Evolutionary conservation across 495 filamentous ascomycete species (phyloP), one percentile per base, ranked within the genome.

Genomic region (Trichoderma erinaceum): DNA sequence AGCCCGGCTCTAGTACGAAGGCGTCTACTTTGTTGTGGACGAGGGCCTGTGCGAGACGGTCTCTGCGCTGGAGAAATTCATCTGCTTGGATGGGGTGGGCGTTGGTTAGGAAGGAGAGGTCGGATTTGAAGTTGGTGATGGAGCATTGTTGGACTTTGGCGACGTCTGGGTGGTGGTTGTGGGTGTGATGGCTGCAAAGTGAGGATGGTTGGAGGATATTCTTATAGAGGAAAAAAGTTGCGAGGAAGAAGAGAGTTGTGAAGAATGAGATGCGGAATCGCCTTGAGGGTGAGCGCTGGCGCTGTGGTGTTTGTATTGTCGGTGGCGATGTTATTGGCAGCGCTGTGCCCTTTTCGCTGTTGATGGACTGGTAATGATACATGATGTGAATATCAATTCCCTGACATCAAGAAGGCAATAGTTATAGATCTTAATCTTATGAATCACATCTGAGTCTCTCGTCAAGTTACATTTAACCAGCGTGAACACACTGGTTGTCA

Each of bases 1-100:
- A 87, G 0, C 84, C 83, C 11, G 85, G 85, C 67, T 86, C 84
- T 8, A 85, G 69, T 5, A 85, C 75, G 66, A 86, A 85, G 2
- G 81, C 82, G 71, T 85, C 81, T 4, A 76, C 76, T 0, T 70
- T 73, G 32, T 79, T 77, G 8, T 73, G 76, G 4, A 78, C 73
- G 10, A 87, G 71, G 10, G 84, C 84, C 65, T 73, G 71, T 3
- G 83, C 84, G 10, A 84, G 73, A 35, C 79, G 77, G 48, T 83
- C 74, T 35, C 84, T 72, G 12, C 83, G 77, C 8, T 78, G 68
- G 27, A 81, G 74, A 67, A 79, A 86, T 64, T 84, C 82, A 1
- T 70, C 65, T 0, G 78, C 38, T 3, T 71, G 44, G 32, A 83
- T 80, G 0, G 81, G 81, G 0, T 68, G 64, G 8, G 79, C 82